Conservation (phyloP, 225 moss, liverwort and hornwort species). For the Sphagnum contortum region DNA sequence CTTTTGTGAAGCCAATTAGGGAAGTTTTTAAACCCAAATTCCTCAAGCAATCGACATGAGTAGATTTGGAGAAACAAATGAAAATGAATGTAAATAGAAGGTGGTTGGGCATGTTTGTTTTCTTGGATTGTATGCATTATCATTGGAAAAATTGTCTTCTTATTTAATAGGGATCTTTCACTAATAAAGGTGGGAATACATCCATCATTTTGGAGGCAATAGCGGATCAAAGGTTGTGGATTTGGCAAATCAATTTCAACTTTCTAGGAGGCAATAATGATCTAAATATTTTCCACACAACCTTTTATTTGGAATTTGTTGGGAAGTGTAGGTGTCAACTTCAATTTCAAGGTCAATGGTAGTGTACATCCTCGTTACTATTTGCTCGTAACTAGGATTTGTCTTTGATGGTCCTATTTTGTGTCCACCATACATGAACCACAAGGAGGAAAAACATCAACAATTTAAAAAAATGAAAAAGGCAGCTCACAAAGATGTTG, state of each 20-base stretch:
- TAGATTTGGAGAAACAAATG: background rate
- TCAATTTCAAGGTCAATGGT: too few species aligned
- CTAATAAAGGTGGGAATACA: background rate
- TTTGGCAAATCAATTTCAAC: constrained; percentile 1
- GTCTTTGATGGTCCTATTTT: too few species aligned
- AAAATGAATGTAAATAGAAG: background rate
- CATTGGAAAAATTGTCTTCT: constrained; percentile 7
- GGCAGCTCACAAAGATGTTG: too few species aligned
- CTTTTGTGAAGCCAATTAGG: background rate
- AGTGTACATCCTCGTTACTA: too few species aligned
- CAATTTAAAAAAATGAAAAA: too few species aligned
- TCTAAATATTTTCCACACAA: background rate
- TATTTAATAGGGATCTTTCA: constrained; percentile 6
- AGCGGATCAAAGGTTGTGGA: constrained; percentile 1
- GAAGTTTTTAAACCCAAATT: background rate
- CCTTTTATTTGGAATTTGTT: too few species aligned
- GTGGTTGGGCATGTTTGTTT: constrained; percentile 7
- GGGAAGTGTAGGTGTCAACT: too few species aligned
- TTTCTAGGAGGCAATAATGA: background rate
- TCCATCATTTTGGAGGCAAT: constrained; percentile 1
- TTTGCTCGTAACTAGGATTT: too few species aligned
- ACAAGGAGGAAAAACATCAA: too few species aligned
- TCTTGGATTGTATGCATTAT: constrained; percentile 9
- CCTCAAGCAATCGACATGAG: background rate
- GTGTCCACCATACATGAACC: too few species aligned